phyloP scores from a whole-genome alignment of 768 basidiomycete species.

The Tylopilus plumbeoviolaceoides region DNA sequence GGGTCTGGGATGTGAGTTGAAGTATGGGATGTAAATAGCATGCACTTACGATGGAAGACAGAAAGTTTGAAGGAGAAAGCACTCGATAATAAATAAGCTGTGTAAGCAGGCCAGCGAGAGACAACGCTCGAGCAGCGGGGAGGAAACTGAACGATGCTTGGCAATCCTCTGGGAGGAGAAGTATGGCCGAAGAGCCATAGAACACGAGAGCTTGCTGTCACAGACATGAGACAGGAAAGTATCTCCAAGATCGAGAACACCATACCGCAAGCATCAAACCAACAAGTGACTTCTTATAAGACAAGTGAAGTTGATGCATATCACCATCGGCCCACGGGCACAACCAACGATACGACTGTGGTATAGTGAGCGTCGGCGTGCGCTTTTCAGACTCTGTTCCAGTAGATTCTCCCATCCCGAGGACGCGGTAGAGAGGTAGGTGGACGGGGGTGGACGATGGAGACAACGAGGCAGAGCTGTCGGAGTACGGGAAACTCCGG shows the following conservation, averaged over 20 bases:
- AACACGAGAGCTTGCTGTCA: neutral
- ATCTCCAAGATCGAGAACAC: neutral
- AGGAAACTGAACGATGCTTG: neutral
- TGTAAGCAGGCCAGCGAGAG: constrained; percentile 1
- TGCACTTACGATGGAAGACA: neutral
- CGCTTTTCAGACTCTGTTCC: neutral
- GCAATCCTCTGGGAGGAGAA: neutral
- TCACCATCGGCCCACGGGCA: no score
- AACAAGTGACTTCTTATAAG: neutral
- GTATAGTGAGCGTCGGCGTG: neutral
- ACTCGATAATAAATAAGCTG: neutral
- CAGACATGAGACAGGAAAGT: neutral
- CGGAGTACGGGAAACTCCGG: no score
- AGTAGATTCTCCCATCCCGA: no score
- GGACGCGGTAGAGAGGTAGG: neutral
- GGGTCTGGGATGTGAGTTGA: neutral
- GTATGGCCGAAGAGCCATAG: neutral
- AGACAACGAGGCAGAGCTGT: no score
- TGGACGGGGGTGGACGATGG: no score
- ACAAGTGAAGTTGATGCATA: neutral
- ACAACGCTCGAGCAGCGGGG: neutral
- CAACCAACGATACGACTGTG: no score
- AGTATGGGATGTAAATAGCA: no score
- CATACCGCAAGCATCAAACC: constrained; percentile 1
- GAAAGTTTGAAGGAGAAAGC: neutral